Percentiles rank a stretch among this genome's conserved stretches.
Conservation (phyloP, 768 basidiomycete species). For the Termitomyces sp. region DNA sequence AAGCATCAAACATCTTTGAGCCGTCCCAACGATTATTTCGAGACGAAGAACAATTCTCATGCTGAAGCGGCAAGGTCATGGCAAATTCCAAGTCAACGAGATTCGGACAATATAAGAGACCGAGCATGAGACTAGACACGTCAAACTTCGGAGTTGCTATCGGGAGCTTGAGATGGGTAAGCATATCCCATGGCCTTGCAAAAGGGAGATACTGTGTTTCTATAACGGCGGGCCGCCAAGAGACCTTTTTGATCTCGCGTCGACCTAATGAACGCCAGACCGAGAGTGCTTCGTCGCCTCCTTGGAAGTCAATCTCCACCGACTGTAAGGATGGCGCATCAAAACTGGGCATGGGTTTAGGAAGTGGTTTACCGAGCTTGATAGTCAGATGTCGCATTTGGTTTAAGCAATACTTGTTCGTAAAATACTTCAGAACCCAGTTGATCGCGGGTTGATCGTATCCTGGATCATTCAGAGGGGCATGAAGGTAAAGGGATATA, state of each 20-base stretch:
- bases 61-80: not conserved
- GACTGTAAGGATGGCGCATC: not conserved
- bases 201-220: not conserved
- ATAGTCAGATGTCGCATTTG: not conserved
- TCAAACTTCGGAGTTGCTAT: not conserved
- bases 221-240: not conserved
- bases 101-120: not conserved
- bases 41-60: too few species aligned
- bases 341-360: too few species aligned
- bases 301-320: not conserved
- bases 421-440: not conserved
- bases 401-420: not conserved
- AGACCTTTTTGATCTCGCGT: too few species aligned
- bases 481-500: not conserved
- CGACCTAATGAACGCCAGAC: too few species aligned
- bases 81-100: slow-evolving; percentile 4
- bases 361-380: not conserved
- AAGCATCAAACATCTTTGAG: too few species aligned
- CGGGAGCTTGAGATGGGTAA: slow-evolving; percentile 9
- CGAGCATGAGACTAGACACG: not conserved
- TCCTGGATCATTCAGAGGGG: not conserved
- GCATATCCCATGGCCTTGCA: not conserved
- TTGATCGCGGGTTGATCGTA: not conserved
- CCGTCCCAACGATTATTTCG: too few species aligned
- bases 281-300: not conserved